Conservation (phyloP, 352 stramenopile genomes). For the Phytophthora pistaciae region DNA sequence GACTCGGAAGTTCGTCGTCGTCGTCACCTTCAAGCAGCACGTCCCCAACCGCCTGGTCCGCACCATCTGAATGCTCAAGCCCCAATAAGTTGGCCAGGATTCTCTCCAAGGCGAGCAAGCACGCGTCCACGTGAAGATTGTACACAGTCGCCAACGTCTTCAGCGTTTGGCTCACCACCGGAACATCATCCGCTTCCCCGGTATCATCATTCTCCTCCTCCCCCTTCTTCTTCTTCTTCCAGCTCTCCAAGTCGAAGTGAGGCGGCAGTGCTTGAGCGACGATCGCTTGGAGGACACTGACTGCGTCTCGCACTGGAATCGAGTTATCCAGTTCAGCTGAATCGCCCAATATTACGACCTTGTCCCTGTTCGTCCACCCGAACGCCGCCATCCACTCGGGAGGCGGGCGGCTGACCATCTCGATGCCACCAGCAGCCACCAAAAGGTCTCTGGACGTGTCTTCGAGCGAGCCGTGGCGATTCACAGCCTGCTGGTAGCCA, state of each 20-base stretch:
- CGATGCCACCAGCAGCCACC: neutral
- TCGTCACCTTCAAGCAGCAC: neutral
- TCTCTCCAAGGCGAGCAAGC: slow-evolving; percentile 3
- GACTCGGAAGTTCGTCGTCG: slow-evolving; percentile 3
- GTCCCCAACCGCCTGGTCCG: neutral
- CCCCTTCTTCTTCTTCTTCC: neutral
- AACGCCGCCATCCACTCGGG: slow-evolving; percentile 30
- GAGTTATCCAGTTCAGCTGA: slow-evolving; percentile 7
- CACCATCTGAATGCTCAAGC: neutral
- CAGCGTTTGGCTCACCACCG: neutral
- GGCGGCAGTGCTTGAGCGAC: slow-evolving; percentile 25
- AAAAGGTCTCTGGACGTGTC: slow-evolving; percentile 17
- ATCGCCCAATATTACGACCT: neutral
- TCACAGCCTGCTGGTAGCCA: slow-evolving; percentile 1
- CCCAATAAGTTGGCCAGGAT: slow-evolving; percentile 8
- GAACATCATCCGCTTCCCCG: neutral
- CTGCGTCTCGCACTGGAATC: slow-evolving; percentile 13
- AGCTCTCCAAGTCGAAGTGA: slow-evolving; percentile 7
- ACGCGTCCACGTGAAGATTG: slow-evolving; percentile 22
- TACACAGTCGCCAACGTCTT: slow-evolving; percentile 8
- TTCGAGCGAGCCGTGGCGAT: slow-evolving; percentile 17
- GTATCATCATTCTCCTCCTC: neutral
- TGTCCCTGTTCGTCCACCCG: slow-evolving; percentile 15
- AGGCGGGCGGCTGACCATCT: neutral
- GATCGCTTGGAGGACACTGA: slow-evolving; percentile 23